These are phyloP conservation scores for Boletus austroedulis DNA, from an alignment of 1,284 basidiomycete genomes.

Conservation along the genomic window DNA sequence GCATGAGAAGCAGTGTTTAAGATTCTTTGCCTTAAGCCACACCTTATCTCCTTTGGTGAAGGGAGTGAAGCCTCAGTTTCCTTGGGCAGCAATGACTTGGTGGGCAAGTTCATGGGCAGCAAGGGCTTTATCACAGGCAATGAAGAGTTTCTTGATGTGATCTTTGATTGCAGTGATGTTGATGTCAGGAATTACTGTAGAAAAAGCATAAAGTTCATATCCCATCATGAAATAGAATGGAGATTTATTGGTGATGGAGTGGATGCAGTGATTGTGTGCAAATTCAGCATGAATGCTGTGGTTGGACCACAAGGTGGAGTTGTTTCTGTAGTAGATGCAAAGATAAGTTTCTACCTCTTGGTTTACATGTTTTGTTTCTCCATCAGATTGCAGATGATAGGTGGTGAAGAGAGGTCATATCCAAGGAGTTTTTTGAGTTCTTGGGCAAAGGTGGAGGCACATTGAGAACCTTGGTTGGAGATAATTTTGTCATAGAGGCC, in stretches of 20 bases:
- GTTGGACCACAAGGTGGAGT: too few species aligned
- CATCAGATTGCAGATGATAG: background rate
- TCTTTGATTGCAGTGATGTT: background rate
- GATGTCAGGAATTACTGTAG: background rate
- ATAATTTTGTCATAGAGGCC: too few species aligned
- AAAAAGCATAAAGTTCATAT: background rate
- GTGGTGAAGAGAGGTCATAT: background rate
- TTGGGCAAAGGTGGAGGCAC: background rate
- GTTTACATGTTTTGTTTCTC: background rate
- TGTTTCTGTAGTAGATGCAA: background rate
- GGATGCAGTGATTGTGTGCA: background rate
- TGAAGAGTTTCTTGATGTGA: background rate
- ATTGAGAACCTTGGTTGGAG: background rate
- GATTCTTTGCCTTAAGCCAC: too few species aligned
- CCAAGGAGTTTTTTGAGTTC: background rate
- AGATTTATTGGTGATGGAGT: background rate
- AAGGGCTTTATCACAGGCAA: background rate
- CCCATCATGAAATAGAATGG: background rate
- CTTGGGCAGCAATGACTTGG: too few species aligned
- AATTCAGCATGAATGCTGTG: background rate
- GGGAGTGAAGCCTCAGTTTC: too few species aligned
- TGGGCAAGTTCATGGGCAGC: background rate
- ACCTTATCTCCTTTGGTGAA: too few species aligned
- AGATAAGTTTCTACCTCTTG: background rate
- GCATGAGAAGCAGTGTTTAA: background rate